phyloP scores from a whole-genome alignment of 768 basidiomycete genomes.

The Boletus edulis region DNA sequence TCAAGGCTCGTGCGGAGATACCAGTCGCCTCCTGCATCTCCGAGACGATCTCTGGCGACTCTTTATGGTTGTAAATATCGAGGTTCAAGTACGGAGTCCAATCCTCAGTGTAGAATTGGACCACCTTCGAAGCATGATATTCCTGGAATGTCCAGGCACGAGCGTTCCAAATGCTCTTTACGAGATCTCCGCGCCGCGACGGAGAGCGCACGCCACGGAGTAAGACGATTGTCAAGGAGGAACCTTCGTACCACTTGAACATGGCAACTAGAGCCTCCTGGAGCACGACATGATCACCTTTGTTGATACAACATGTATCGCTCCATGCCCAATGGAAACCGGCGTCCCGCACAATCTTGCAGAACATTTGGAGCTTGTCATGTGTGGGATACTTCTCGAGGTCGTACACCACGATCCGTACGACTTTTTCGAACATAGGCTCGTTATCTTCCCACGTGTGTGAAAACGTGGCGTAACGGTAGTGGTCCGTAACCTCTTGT shows the following conservation, averaged over 20 bases:
- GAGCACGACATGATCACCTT: neutral
- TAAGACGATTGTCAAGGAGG: neutral
- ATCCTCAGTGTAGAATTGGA: constrained; percentile 4
- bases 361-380: constrained; percentile 7
- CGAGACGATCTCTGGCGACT: neutral
- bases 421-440: neutral
- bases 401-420: neutral
- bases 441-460: neutral
- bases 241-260: constrained; percentile 12
- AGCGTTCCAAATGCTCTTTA: neutral
- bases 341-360: neutral
- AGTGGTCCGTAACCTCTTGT: neutral
- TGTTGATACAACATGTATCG: constrained; percentile 8
- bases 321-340: constrained; percentile 8
- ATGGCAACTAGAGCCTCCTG: constrained; percentile 6
- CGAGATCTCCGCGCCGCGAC: neutral
- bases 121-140: constrained; percentile 6
- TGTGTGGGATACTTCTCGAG: neutral
- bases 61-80: neutral
- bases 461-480: neutral
- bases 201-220: neutral
- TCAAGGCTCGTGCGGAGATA: neutral
- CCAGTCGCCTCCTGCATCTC: constrained; percentile 10
- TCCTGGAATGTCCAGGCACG: constrained; percentile 6
- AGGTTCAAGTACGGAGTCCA: neutral